Base-by-base conservation (phyloP, 1,139 yeast genomes). In the Yamadazyma atlantica region DNA sequence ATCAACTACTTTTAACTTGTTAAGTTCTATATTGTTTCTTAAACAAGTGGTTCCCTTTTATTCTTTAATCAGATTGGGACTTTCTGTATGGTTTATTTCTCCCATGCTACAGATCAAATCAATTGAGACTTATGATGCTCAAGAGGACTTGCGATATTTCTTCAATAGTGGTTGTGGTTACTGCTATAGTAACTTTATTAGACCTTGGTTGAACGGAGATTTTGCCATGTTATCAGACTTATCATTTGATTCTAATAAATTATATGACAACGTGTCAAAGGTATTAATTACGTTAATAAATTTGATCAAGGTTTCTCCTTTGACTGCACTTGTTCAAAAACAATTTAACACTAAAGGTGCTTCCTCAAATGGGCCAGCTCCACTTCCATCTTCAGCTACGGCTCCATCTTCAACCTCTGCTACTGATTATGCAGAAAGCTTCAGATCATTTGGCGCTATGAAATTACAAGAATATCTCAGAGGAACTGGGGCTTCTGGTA, bases 61-160 rank as follows among this genome's bases (percentile, higher is more conserved):
- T 48, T 53, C 70, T 2, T 42, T 78, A 11, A 12, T 69, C 13
- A 63, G 63, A 33, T 50, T 78, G 10, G 67, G 61, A 21, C 41
- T 76, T 23, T 66, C 73, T 11, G 45, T 70, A 10, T 81, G 86
- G 86, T 57, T 81, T 32, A 62, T 79, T 9, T 57, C 68, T 14
- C 85, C 85, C 5, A 57, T 71, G 50, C 39, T 62, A 9, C 40
- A 44, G 9, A n/a, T 29, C 5, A 37, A 23, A 3, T 12, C 42
- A 2, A 2, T 37, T 4, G 32, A 29, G 8, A 32, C 34, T 7
- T 46, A 33, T 32, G 41, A 48, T 24, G 38, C 41, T 8, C 26
- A 24, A 9, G 35, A 40, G 5, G 68, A 60, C 39, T 56, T 67
- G 64, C 41, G 42, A 23, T 27, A 38, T 4, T 66, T 64, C 39